Evolutionary conservation across 139 green algal genomes (phyloP), one percentile per base, ranked within the genome.

Genomic region (Volvox africanus): DNA sequence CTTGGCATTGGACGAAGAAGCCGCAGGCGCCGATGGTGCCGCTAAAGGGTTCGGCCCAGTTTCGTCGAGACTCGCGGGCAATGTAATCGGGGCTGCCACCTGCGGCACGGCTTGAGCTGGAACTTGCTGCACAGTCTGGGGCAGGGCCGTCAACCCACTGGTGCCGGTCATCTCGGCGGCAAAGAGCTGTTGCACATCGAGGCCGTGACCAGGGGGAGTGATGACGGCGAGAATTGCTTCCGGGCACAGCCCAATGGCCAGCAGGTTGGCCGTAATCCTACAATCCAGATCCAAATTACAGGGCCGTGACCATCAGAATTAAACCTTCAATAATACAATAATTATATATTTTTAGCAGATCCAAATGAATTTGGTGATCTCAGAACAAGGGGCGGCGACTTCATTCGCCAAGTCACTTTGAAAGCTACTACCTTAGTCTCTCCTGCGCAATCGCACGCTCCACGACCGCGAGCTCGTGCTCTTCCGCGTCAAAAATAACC

Each of bases 151-250:
- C 65, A 30, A 12, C 6, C 65, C 21, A 24, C 21, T 12, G 65
- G 65, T 12, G 65, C 21, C 65, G 65, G 36, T 32, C 1, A 37
- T 18, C 2, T 79, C 71, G 19, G 84, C 67, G 0, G 84, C 84
- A 17, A 69, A 26, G 33, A 36, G 68, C 11, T 35, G n/a, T 61
- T 61, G 71, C 37, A 55, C 0, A 36, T 35, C 37, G 0, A 90
- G 21, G 21, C 26, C 55, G 55, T 90, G 73, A 3, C 65, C 65
- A 1, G 80, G 88, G 44, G 88, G 88, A 13, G 88, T 80, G 88
- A 92, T 87, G 36, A 92, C 65, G 33, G 88, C 80, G 26, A 92
- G 67, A 36, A 92, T 87, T 37, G 79, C 79, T 35, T 87, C 80
- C 75, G 88, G 88, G 65, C 78, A 87, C 36, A 92, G 44, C 0